A percentile compares a stretch with the other conserved stretches of the same genome.
These are phyloP conservation scores for Aspergillus hortae DNA, from an alignment of 2,329 filamentous ascomycete species.

Conservation along the genomic window DNA sequence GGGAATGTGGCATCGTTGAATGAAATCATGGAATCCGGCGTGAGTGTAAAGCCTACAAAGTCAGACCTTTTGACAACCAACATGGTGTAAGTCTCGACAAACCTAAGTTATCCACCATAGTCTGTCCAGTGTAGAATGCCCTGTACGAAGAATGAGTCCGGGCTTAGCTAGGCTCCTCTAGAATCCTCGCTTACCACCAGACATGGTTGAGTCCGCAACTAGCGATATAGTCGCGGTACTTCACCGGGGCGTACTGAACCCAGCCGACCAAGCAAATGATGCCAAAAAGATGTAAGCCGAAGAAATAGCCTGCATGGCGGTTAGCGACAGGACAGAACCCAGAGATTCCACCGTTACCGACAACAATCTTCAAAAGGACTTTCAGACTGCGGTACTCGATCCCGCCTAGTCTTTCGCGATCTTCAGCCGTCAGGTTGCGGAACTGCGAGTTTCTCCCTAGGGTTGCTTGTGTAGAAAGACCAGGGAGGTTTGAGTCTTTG, in stretches of 20 bases:
- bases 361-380: constrained; percentile 47
- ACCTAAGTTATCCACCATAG: constrained; percentile 47
- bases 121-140: constrained; percentile 51
- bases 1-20: constrained; percentile 46
- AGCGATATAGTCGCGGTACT: constrained; percentile 40
- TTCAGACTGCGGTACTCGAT: constrained; percentile 52
- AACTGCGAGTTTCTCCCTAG: constrained; percentile 49
- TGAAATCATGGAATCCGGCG: constrained; percentile 52
- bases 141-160: constrained; percentile 20
- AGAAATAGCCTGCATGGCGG: constrained; percentile 41
- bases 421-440: constrained; percentile 39
- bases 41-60: constrained; percentile 51
- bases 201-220: constrained; percentile 39
- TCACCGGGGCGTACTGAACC: constrained; percentile 41
- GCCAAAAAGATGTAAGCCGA: constrained; percentile 47
- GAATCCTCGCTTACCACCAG: constrained; percentile 46
- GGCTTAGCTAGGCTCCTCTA: not conserved
- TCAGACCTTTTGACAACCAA: not conserved
- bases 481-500: constrained; percentile 32
- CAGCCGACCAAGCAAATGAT: constrained; percentile 48
- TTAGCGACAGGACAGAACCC: not conserved
- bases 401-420: constrained; percentile 48
- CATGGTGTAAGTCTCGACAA: not conserved
- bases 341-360: constrained; percentile 25
- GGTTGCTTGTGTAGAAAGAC: constrained; percentile 43